Conservation (phyloP, 2,329 filamentous ascomycete species). For the Berkeleyomyces basicola region DNA sequence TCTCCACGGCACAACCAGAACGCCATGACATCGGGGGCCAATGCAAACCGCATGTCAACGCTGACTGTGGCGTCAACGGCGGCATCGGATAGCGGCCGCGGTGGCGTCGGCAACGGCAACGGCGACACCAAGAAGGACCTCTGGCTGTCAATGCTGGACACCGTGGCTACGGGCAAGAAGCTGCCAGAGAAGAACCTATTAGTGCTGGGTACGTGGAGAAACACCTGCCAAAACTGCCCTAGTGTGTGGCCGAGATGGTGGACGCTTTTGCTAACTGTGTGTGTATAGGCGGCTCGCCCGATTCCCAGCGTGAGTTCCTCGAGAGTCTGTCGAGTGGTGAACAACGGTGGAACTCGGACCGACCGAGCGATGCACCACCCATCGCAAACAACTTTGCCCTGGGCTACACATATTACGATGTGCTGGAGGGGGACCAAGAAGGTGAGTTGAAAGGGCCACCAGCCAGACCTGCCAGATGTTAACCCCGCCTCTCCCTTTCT, state of each 20-base stretch:
- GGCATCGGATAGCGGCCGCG: constrained; percentile 16
- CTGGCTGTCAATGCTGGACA: constrained; percentile 87
- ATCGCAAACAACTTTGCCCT: constrained; percentile 85
- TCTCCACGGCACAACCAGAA: not conserved
- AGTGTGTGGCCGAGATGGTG: not conserved
- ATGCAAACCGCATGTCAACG: constrained; percentile 39
- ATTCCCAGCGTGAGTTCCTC: constrained; percentile 72
- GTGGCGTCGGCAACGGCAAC: constrained; percentile 42
- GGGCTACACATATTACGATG: constrained; percentile 90
- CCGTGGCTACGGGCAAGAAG: constrained; percentile 75
- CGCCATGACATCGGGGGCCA: constrained; percentile 29
- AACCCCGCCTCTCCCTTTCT: not conserved
- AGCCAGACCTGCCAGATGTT: not conserved
- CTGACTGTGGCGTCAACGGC: constrained; percentile 36
- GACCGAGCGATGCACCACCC: constrained; percentile 48
- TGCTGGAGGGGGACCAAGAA: constrained; percentile 85
- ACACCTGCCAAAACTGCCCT: constrained; percentile 4
- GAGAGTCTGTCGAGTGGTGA: constrained; percentile 44
- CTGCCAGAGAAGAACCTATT: constrained; percentile 84
- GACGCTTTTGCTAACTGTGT: not conserved
- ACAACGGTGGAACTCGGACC: constrained; percentile 35
- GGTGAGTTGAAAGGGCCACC: constrained; percentile 31
- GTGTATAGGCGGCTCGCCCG: constrained; percentile 54
- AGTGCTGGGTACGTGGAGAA: constrained; percentile 48
- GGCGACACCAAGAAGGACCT: constrained; percentile 71